Percentiles rank a stretch among this genome's conserved stretches.
These are phyloP conservation scores for Crithidia mellificae DNA, from an alignment of 208 protist genomes.

Conservation along the genomic window DNA sequence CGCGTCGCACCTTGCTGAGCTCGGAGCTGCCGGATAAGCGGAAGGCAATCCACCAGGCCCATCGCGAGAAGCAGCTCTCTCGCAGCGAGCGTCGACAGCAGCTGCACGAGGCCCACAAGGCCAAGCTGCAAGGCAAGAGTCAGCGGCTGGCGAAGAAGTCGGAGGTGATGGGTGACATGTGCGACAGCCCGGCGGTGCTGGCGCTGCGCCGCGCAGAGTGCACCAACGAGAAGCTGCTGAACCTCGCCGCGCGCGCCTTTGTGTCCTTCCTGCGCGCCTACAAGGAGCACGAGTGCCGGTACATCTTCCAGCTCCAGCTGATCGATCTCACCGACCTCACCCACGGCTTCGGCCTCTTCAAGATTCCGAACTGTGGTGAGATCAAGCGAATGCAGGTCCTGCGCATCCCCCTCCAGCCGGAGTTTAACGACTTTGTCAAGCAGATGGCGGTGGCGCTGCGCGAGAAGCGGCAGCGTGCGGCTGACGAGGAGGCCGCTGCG, in stretches of 20 bases:
- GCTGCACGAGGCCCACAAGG: conserved; percentile 63
- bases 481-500: conserved; percentile 41
- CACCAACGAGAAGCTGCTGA: conserved; percentile 72
- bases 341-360: conserved; percentile 91
- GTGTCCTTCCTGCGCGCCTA: conserved; percentile 93
- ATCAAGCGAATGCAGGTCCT: conserved; percentile 85
- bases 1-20: conserved; percentile 74
- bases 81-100: conserved; percentile 70
- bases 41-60: conserved; percentile 72
- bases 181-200: conserved; percentile 67
- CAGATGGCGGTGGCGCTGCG: conserved; percentile 36
- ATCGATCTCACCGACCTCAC: conserved; percentile 96
- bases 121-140: conserved; percentile 35
- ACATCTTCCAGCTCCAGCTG: conserved; percentile 92
- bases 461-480: conserved; percentile 68
- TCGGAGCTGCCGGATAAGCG: conserved; percentile 59
- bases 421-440: conserved; percentile 72
- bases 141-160: conserved; percentile 43
- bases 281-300: conserved; percentile 93
- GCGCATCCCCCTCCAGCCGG: conserved; percentile 79
- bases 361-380: conserved; percentile 89
- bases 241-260: conserved; percentile 83
- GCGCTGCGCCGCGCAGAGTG: conserved; percentile 59
- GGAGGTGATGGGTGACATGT: conserved; percentile 80
- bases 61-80: conserved; percentile 70